These are phyloP conservation scores for Dendrocalamus latiflorus DNA, from an alignment of 202 grass and related monocot genomes.

Conservation along the genomic window DNA sequence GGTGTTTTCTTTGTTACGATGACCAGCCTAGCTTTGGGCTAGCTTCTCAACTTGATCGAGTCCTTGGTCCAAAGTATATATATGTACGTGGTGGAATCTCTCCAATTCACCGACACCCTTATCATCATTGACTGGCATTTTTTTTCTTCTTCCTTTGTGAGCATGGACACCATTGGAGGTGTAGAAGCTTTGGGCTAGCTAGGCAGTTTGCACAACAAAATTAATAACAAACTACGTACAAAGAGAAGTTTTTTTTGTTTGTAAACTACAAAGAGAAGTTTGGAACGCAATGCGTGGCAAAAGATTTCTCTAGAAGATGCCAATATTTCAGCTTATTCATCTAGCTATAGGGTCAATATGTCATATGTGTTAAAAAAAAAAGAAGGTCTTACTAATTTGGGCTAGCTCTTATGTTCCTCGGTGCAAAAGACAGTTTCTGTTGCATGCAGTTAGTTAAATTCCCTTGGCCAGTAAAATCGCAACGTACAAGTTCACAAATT, in stretches of 20 bases:
- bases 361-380: no score
- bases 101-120: constrained; percentile 41
- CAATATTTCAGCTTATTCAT: neutral
- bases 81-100: constrained; percentile 26
- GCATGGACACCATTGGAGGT: constrained; percentile 33
- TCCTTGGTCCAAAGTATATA: neutral
- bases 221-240: neutral
- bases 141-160: neutral
- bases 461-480: no score
- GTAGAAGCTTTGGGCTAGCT: neutral
- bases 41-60: neutral
- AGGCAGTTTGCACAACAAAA: constrained; percentile 8
- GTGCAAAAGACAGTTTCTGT: neutral
- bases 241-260: neutral
- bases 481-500: neutral
- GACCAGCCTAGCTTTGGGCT: neutral
- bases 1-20: neutral
- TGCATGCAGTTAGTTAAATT: neutral
- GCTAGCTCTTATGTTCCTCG: neutral
- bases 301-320: constrained; percentile 11
- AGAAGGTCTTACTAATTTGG: no score
- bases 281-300: neutral
- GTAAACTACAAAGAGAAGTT: neutral
- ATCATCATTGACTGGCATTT: neutral
- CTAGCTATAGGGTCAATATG: no score